phyloP scores from a whole-genome alignment of 495 filamentous ascomycete species.

The Xylaria longipes region DNA sequence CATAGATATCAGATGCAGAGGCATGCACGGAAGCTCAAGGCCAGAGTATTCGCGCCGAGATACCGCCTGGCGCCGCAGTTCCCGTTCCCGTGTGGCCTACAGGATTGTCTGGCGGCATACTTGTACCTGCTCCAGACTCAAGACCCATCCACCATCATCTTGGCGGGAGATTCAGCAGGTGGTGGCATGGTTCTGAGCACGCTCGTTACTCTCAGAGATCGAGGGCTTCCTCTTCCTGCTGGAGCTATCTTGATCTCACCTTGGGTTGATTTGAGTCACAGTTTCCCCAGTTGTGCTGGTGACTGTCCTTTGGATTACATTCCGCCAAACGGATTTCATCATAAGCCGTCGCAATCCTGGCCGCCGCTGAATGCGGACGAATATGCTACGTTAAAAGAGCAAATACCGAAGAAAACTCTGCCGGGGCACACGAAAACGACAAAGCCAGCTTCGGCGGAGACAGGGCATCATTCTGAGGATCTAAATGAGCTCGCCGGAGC shows the following conservation, averaged over 20 bases:
- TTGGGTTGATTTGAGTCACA: conserved; percentile 94
- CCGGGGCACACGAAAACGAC: conserved; percentile 22
- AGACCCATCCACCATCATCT: conserved; percentile 75
- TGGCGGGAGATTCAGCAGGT: conserved; percentile 89
- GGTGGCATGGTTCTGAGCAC: conserved; percentile 84
- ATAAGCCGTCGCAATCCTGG: conserved; percentile 84
- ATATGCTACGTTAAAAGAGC: conserved; percentile 39
- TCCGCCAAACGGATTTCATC: conserved; percentile 82
- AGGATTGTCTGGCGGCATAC: conserved; percentile 89
- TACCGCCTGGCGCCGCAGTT: conserved; percentile 94
- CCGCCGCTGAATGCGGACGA: conserved; percentile 88
- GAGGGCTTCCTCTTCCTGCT: conserved; percentile 80
- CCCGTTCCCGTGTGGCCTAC: conserved; percentile 89
- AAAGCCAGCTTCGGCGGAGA: conserved; percentile 32
- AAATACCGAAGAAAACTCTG: conserved; percentile 44
- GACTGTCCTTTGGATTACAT: conserved; percentile 84
- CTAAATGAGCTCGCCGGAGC: conserved; percentile 26
- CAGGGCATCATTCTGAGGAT: conserved; percentile 31
- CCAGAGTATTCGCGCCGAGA: conserved; percentile 82
- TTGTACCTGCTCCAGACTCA: conserved; percentile 77
- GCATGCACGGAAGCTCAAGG: conserved; percentile 91
- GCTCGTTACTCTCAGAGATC: conserved; percentile 81
- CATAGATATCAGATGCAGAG: conserved; percentile 96
- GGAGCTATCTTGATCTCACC: conserved; percentile 90
- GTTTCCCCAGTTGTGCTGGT: conserved; percentile 83